A percentile compares a stretch with the other conserved stretches of the same genome.
Conservation (phyloP, 2,329 filamentous ascomycete genomes). For the Plectosphaerella sp. region DNA sequence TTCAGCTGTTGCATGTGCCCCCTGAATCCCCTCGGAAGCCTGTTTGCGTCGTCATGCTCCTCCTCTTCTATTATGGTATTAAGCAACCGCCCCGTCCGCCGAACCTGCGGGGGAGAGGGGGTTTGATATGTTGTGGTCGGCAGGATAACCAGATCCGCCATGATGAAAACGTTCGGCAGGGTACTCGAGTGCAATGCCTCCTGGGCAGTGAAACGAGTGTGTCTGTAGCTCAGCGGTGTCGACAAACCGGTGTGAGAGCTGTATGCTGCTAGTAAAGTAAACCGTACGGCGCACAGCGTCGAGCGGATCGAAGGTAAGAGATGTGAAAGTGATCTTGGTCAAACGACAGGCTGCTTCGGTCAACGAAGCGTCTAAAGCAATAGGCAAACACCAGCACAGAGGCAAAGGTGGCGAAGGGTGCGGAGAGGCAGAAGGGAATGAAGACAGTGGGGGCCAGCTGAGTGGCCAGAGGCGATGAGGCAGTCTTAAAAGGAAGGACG, state of each 20-base stretch:
- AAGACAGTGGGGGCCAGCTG: conserved; percentile 1
- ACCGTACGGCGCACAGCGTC: conserved; percentile 30
- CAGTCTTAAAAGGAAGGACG: conserved; percentile 4
- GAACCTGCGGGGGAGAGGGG: conserved; percentile 51
- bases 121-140: conserved; percentile 38
- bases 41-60: conserved; percentile 30
- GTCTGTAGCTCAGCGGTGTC: neutral
- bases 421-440: neutral
- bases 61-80: conserved; percentile 64
- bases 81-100: conserved; percentile 49
- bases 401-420: conserved; percentile 16
- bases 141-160: conserved; percentile 41
- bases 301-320: conserved; percentile 3
- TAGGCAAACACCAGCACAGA: conserved; percentile 6
- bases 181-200: too few species aligned
- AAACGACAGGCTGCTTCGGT: conserved; percentile 39
- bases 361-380: conserved; percentile 33
- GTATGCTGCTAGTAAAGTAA: neutral
- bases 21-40: neutral
- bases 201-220: too few species aligned
- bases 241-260: conserved; percentile 1
- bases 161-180: conserved; percentile 24
- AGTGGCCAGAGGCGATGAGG: conserved; percentile 7
- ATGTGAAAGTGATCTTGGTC: conserved; percentile 11
- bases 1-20: conserved; percentile 15